Base-by-base conservation (phyloP, 2,329 filamentous ascomycete genomes). In the Aspergillus sp. region DNA sequence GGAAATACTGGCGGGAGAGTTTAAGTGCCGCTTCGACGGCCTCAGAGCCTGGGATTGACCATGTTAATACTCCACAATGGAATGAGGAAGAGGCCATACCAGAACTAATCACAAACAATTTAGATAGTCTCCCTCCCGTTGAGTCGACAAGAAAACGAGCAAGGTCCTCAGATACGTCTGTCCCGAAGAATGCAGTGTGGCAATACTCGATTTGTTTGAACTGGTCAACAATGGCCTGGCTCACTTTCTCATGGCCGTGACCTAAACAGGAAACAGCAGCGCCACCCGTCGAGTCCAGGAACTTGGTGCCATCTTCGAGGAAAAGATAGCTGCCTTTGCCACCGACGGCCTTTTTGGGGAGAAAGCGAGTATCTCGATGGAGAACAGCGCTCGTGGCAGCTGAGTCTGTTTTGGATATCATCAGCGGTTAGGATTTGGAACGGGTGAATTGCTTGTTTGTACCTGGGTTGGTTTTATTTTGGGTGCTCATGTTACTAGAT, bases 241-340 rank as follows among this genome's bases (percentile, higher is more conserved):
- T 77, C 12, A 93, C 83, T 48, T 86, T 78, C 42, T 79, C 67
- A 58, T 88, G 81, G 30, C 84, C 85, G 64, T 91, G 86, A 6
- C 90, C 90, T 9, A 93, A 76, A 67, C 86, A 88, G 9, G 86
- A 81, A 3, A 92, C 89, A 20, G 87, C 89, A 3, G 90, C 88
- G 19, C 90, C 90, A 27, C 87, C 84, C 19, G 87, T 89, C 1
- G 85, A 87, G 70, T 95, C 90, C 13, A 92, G 81, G 44, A 95
- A 82, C 34, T 75, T 77, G 22, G 82, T 79, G 1, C 86, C 87
- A 67, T 80, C 79, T 63, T 76, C 75, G 1, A 86, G 74, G 34
- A 76, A 72, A n/a, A 86, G 71, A 58, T 80, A 82, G 62, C 80
- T 77, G 11, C 82, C 83, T 55, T 77, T 71, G 5, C 79, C 83